Evolutionary conservation across 208 protist species (phyloP), one percentile per base, ranked within the genome.

Genomic region (Trypanosoma mega): DNA sequence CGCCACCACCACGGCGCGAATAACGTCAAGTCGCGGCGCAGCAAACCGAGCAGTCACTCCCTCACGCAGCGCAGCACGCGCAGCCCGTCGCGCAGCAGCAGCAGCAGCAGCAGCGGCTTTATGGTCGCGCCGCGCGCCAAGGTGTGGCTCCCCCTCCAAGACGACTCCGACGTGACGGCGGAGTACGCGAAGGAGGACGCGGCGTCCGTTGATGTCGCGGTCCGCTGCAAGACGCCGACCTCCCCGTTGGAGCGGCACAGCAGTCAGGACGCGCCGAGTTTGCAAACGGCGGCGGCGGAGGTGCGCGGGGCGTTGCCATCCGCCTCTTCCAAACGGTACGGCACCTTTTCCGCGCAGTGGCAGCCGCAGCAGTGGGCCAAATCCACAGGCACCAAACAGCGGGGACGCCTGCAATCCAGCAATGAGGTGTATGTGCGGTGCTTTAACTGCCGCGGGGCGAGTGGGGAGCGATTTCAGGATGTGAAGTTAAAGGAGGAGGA

Each of bases 361-460:
- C 33, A 1, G 11, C 30, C 12, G 8, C 27, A 20, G 44, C 36
- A 2, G 18, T 6, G 5, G 37, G 44, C 33, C 5, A 6, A n/a
- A 24, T 1, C 3, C 3, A 7, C 4, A 8, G 11, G 2, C 43
- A 21, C 21, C 23, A 36, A n/a, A 16, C 21, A 16, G 20, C 14
- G 30, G 34, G 24, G 3, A 41, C 27, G 26, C 49, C 71, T 89
- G 44, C 57, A 71, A 16, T 66, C 67, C n/a, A 63, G 70, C 23
- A 46, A 87, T 23, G 69, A 82, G 14, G 87, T 94, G 46, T 52
- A 68, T 31, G 70, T 94, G 0, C 64, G 61, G 27, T 94, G 88
- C 78, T 94, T 87, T 51, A 94, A 94, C 68, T 88, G 87, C 56
- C 84, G 84, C 30, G 87, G 87, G 16, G 68, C 61, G 29, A 39